phyloP scores from a whole-genome alignment of 2,329 filamentous ascomycete species.

The Ophiosphaerella korrae region DNA sequence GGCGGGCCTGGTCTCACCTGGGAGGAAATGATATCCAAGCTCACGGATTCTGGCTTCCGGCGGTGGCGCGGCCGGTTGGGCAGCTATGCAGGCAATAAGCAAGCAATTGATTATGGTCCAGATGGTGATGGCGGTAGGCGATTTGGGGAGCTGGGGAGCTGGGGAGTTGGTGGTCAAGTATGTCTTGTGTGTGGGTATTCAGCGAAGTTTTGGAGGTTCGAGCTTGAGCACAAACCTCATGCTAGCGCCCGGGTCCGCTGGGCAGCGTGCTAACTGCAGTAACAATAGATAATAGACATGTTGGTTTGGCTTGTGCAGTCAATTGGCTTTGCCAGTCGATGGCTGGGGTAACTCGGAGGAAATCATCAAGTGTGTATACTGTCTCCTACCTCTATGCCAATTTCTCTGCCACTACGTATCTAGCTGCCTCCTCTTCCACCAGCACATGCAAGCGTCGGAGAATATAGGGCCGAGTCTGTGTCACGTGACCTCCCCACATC shows the following conservation, averaged over 20 bases:
- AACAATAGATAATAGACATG: neutral
- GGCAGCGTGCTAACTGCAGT: no score
- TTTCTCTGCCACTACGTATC: neutral
- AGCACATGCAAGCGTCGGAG: neutral
- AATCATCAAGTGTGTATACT: no score
- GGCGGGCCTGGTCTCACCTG: neutral
- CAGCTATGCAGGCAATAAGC: constrained; percentile 35
- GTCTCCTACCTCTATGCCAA: no score
- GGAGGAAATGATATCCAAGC: neutral
- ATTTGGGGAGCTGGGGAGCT: no score
- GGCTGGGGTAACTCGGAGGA: no score
- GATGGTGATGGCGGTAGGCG: constrained; percentile 13
- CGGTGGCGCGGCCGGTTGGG: constrained; percentile 36
- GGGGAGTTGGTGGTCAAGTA: no score
- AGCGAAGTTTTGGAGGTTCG: constrained; percentile 26
- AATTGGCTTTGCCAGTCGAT: no score
- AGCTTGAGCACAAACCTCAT: constrained; percentile 23
- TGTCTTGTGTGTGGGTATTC: neutral
- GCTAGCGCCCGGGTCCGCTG: constrained; percentile 7
- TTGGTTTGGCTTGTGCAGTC: no score
- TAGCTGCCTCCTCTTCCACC: neutral
- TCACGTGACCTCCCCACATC: neutral
- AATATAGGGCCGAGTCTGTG: neutral
- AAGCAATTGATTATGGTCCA: constrained; percentile 34
- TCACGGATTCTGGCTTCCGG: neutral